Base-by-base conservation (phyloP, 2,329 filamentous ascomycete genomes). In the Sphaerulina musiva region DNA sequence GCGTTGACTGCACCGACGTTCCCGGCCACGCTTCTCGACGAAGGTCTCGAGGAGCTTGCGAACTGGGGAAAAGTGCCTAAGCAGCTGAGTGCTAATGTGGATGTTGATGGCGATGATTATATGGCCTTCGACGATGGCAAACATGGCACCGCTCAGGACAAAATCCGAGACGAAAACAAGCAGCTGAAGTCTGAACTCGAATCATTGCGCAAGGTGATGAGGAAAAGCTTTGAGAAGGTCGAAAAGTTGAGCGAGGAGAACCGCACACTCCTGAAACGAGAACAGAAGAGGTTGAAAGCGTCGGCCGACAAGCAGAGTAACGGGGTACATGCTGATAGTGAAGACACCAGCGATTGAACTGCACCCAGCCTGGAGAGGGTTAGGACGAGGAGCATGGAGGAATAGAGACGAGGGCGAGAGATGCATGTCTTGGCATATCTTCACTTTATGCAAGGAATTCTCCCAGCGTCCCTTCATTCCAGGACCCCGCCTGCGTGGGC, bases 1-100 rank as follows among this genome's bases (percentile, higher is more conserved):
- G 72, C 74, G 11, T 67, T 78, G 31, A 68, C 67, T 31, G 73
- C 74, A 44, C 66, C 73, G 3, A 70, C 66, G 26, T 76, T 77
- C 47, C 73, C 76, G 3, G 53, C 66, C 17, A 56, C 56, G 14
- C 51, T 71, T 10, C 59, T 72, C 1, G 68, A 70, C 14, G 62
- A 68, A 44, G 68, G 69, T 17, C 60, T 72, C 0, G 55, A 55
- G 20, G 69, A 72, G 51, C 61, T 72, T 4, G 58, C 64, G 6
- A 50, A 62, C 7, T 73, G 75, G 70, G 62, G 72, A 4, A 69
- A 71, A 32, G 47, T 40, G 12, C 23, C 50, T 2, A 34, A 44
- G 5, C 47, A 40, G 7, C 32, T 58, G 1, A 55, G 59, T 39
- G 48, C n/a, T 9, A 14, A 52, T n/a, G 29, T 41, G 6, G 46